Evolutionary conservation across 2,329 filamentous ascomycete genomes (phyloP).

Genomic region (Ceratocystis harringtonii): DNA sequence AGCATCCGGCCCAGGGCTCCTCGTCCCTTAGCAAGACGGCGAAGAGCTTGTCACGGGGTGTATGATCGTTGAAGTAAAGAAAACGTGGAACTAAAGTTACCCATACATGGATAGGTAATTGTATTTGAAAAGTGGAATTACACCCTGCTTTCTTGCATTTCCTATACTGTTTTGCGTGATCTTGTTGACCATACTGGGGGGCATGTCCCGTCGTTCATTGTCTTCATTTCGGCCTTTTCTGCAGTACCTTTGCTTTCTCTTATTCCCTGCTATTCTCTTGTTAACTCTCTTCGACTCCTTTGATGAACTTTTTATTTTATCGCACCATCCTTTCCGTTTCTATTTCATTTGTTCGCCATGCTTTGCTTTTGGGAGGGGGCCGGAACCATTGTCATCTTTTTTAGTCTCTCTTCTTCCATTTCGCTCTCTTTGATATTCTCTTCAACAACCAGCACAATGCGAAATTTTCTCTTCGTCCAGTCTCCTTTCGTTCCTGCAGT

Average conservation of each 20-base stretch:
- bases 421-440: not conserved
- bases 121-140: not conserved
- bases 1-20: too few relatives aligned
- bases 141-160: not conserved
- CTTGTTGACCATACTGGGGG: not conserved
- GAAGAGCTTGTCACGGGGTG: not conserved
- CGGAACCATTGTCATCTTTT: not conserved
- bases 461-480: not conserved
- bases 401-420: not conserved
- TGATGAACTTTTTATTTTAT: conserved; percentile 5
- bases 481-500: not conserved
- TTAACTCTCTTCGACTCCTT: not conserved
- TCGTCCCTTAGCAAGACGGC: not conserved
- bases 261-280: not conserved
- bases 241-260: not conserved
- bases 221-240: not conserved
- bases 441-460: not conserved
- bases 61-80: not conserved
- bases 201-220: not conserved
- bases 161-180: not conserved
- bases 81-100: not conserved
- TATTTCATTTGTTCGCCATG: conserved; percentile 5
- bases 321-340: conserved; percentile 1
- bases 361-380: conserved; percentile 2
- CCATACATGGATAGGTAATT: not conserved